phyloP scores from a whole-genome alignment of 2,329 filamentous ascomycete genomes.

The Aspergillus awamori region DNA sequence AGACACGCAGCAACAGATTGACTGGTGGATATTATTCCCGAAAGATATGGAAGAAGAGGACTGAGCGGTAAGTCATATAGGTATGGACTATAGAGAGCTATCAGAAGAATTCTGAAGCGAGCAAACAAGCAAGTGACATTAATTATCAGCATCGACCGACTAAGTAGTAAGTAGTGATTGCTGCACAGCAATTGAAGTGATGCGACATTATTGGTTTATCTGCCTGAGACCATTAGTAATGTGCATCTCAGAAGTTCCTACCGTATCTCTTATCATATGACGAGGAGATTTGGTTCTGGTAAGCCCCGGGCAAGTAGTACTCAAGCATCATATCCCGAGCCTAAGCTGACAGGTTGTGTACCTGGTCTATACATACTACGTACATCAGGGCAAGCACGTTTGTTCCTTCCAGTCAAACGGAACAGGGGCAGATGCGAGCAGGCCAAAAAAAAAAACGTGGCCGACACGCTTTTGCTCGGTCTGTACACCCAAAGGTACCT shows the following conservation, averaged over 20 bases:
- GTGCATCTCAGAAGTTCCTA: not conserved
- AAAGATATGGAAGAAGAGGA: not conserved
- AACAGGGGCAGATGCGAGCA: not conserved
- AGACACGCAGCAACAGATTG: not conserved
- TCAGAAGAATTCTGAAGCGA: not conserved
- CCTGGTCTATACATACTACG: not conserved
- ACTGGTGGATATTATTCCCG: not conserved
- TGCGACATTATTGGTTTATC: constrained; percentile 2
- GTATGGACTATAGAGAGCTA: not conserved
- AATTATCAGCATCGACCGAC: not conserved
- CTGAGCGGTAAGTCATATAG: not conserved
- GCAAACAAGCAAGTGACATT: not conserved
- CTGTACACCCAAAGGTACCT: not conserved
- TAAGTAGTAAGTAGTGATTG: not conserved
- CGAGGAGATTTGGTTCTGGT: constrained; percentile 1
- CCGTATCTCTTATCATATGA: constrained; percentile 15
- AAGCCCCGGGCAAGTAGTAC: not conserved
- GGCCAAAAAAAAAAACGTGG: constrained; percentile 9
- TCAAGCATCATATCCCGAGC: too few species aligned
- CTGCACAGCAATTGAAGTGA: not conserved
- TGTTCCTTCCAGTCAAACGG: not conserved
- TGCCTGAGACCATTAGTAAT: not conserved
- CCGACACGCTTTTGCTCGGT: constrained; percentile 1
- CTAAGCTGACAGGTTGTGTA: not conserved
- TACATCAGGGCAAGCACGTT: not conserved